phyloP scores from a whole-genome alignment of 2,329 filamentous ascomycete species.

The Gyromitra esculenta region DNA sequence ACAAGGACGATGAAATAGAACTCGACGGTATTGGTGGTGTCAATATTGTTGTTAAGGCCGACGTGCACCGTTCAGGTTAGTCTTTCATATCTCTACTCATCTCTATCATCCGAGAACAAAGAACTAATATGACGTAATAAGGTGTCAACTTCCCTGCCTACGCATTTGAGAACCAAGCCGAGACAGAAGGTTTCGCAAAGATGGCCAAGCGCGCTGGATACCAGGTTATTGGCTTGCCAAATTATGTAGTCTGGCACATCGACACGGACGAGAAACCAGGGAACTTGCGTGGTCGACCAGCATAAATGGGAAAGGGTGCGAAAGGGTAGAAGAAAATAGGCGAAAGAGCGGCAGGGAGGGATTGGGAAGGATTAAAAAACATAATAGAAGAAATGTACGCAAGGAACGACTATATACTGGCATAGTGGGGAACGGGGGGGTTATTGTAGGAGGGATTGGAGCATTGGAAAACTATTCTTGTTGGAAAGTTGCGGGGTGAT shows the following conservation, averaged over 20 bases:
- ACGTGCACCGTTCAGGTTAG: slow-evolving; percentile 92
- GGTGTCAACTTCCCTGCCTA: slow-evolving; percentile 98
- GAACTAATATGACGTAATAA: slow-evolving; percentile 59
- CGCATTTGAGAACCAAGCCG: slow-evolving; percentile 97
- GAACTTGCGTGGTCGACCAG: slow-evolving; percentile 65
- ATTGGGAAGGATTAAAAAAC: slow-evolving; percentile 13
- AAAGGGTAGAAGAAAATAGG: slow-evolving; percentile 1
- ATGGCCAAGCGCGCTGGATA: slow-evolving; percentile 98
- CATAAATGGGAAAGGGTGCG: slow-evolving; percentile 26
- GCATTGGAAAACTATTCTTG: slow-evolving; percentile 33
- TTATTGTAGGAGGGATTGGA: slow-evolving; percentile 16
- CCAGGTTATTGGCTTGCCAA: slow-evolving; percentile 88
- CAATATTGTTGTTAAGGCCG: slow-evolving; percentile 96
- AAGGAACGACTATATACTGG: slow-evolving; percentile 41
- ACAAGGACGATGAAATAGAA: slow-evolving; percentile 90
- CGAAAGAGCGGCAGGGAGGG: background rate
- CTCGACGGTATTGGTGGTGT: slow-evolving; percentile 97
- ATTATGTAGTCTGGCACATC: slow-evolving; percentile 98
- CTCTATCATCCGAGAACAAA: background rate
- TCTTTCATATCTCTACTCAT: slow-evolving; percentile 38
- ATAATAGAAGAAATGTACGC: slow-evolving; percentile 47
- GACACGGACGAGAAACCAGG: slow-evolving; percentile 95
- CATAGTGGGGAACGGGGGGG: background rate
- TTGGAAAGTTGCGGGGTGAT: slow-evolving; percentile 1
- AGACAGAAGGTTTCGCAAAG: slow-evolving; percentile 97